Base-by-base conservation (phyloP, 495 filamentous ascomycete genomes). In the Darksidea phi region DNA sequence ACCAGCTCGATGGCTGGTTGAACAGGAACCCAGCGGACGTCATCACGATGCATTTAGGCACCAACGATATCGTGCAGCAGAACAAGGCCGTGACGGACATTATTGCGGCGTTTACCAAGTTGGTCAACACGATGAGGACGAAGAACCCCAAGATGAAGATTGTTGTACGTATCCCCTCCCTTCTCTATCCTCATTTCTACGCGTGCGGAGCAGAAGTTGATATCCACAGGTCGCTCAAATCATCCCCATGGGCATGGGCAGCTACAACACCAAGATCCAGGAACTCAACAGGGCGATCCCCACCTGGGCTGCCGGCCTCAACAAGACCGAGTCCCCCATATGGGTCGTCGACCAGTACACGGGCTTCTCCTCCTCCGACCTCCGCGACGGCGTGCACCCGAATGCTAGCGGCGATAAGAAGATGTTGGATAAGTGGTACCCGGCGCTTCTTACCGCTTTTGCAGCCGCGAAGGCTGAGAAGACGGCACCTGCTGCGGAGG, bases 191-290 rank as follows among this genome's bases (percentile, higher is more conserved):
- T n/a, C n/a, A n/a, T n/a, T n/a, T n/a, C n/a, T n/a, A n/a, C n/a
- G n/a, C n/a, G n/a, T n/a, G n/a, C n/a, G n/a, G n/a, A n/a, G n/a
- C n/a, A n/a, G n/a, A n/a, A n/a, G n/a, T n/a, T n/a, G n/a, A n/a
- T n/a, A n/a, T n/a, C n/a, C 4, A 32, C 50, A 82, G 79, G 77
- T 82, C 7, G 78, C 78, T 6, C 76, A 79, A 71, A 81, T 82
- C 67, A 82, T 82, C 63, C 79, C 79, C 21, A 72, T 78, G 24
- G 69, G 68, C 18, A 59, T 70, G 7, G 72, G 71, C 26, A 73
- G 47, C 58, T 75, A 63, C 66, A 54, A 76, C 66, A 64, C 71
- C 8, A 66, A 69, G 54, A 73, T 80, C 38, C 66, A 75, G 66
- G 68, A 70, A 37, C 72, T 81, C 54, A 81, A 82, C 67, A 68